These are phyloP conservation scores for Wickerhamiella brachini DNA, from an alignment of 805 yeast species.

Conservation along the genomic window DNA sequence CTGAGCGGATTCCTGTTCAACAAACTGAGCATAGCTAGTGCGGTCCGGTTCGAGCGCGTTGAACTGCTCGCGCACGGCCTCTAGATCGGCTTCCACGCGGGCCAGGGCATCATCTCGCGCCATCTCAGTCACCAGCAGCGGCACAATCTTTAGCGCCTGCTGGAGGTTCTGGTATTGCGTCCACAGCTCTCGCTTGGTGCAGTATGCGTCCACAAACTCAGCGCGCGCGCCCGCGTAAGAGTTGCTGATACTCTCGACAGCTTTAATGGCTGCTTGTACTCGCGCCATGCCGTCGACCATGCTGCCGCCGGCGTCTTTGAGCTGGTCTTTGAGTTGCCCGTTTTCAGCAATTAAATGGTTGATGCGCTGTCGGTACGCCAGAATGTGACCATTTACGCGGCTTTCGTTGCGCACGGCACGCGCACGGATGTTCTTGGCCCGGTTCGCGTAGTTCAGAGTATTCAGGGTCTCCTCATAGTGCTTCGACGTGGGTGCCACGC, in stretches of 20 bases:
- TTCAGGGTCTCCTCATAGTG: conserved; percentile 92
- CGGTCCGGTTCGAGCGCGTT: background rate
- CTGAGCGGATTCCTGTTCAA: background rate
- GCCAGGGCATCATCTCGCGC: background rate
- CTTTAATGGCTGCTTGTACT: background rate
- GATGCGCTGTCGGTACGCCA: conserved; percentile 71
- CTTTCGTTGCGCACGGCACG: conserved; percentile 61
- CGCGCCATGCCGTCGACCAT: background rate
- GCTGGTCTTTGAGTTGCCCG: conserved; percentile 44
- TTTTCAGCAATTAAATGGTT: conserved; percentile 68
- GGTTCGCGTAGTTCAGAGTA: conserved; percentile 77
- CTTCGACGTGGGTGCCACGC: conserved; percentile 71
- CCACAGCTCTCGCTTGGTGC: background rate
- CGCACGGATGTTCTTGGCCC: conserved; percentile 85
- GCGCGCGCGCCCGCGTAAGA: background rate
- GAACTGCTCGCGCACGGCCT: background rate
- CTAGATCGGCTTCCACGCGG: background rate
- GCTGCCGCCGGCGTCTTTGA: background rate
- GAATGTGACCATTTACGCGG: conserved; percentile 68
- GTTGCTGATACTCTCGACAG: background rate
- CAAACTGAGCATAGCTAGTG: background rate
- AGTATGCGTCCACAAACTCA: background rate
- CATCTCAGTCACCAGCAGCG: background rate
- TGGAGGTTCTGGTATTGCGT: background rate
- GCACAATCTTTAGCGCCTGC: background rate